A percentile compares a stretch with the other conserved stretches of the same genome.
phyloP scores from a whole-genome alignment of 2,329 filamentous ascomycete species.

The Aspergillus novoparasiticus region DNA sequence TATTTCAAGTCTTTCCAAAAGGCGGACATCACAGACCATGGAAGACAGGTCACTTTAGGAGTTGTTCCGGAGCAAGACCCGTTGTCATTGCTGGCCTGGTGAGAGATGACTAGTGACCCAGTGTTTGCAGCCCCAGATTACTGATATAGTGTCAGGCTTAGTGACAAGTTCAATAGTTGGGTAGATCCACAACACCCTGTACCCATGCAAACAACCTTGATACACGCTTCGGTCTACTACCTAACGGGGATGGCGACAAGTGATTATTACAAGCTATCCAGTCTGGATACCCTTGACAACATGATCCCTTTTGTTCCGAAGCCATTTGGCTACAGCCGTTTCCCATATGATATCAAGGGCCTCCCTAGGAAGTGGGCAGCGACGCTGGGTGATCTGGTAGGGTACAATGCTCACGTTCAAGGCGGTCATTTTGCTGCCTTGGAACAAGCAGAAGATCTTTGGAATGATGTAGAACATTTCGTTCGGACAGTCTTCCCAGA shows the following conservation, averaged over 20 bases:
- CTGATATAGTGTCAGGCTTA: not conserved
- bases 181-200: not conserved
- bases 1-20: not conserved
- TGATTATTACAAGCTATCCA: not conserved
- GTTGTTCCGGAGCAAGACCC: not conserved
- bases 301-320: not conserved
- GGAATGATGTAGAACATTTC: not conserved
- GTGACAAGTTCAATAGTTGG: not conserved
- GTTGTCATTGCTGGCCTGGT: not conserved
- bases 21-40: not conserved
- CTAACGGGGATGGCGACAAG: not conserved
- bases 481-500: not conserved
- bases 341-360: not conserved
- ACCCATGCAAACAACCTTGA: not conserved
- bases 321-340: not conserved
- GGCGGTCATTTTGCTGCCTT: constrained; percentile 1
- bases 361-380: constrained; percentile 1
- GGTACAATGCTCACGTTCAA: not conserved
- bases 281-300: not conserved
- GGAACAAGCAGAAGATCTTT: not conserved
- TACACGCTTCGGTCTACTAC: not conserved
- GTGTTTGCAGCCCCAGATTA: not conserved
- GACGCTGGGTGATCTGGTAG: not conserved
- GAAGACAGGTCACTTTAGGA: not conserved
- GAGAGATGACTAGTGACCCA: not conserved